Percentiles rank a stretch among this genome's conserved stretches.
phyloP scores from a whole-genome alignment of 495 filamentous ascomycete genomes.

The Penicillium samsonianum region DNA sequence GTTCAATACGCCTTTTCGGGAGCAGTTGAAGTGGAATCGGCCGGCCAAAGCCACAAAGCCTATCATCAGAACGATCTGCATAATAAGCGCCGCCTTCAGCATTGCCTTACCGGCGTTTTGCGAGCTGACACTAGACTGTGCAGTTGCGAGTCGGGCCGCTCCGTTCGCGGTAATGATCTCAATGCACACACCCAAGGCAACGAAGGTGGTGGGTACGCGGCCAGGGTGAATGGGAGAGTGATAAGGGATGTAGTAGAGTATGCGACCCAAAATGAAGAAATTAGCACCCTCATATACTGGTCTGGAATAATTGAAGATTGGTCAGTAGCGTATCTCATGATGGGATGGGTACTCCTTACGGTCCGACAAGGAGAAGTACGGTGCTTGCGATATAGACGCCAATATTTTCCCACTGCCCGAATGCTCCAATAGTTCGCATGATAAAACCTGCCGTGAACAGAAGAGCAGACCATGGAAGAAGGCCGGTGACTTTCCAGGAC shows the following conservation, averaged over 20 bases:
- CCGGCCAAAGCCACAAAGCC: slow-evolving; percentile 60
- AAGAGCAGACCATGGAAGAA: slow-evolving; percentile 52
- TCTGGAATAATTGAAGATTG: slow-evolving; percentile 31
- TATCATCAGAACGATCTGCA: slow-evolving; percentile 65
- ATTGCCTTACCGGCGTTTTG: slow-evolving; percentile 58
- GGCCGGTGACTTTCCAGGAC: slow-evolving; percentile 54
- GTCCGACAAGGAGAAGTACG: slow-evolving; percentile 61
- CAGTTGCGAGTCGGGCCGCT: slow-evolving; percentile 60
- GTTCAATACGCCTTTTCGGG: slow-evolving; percentile 51
- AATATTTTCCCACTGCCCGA: slow-evolving; percentile 57
- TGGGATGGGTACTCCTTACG: slow-evolving; percentile 48
- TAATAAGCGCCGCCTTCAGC: slow-evolving; percentile 64
- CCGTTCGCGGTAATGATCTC: slow-evolving; percentile 70
- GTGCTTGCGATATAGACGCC: slow-evolving; percentile 60
- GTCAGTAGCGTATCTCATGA: slow-evolving; percentile 1
- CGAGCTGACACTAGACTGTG: slow-evolving; percentile 35
- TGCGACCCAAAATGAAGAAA: slow-evolving; percentile 74
- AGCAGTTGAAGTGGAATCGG: slow-evolving; percentile 61
- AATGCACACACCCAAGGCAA: slow-evolving; percentile 60
- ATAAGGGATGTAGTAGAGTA: slow-evolving; percentile 78
- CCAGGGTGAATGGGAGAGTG: slow-evolving; percentile 76
- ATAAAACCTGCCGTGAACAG: slow-evolving; percentile 61
- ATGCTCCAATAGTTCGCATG: slow-evolving; percentile 56
- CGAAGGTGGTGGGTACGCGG: slow-evolving; percentile 73
- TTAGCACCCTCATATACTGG: slow-evolving; percentile 74